phyloP scores from a whole-genome alignment of 2,329 filamentous ascomycete species.

The Venturia effusa region DNA sequence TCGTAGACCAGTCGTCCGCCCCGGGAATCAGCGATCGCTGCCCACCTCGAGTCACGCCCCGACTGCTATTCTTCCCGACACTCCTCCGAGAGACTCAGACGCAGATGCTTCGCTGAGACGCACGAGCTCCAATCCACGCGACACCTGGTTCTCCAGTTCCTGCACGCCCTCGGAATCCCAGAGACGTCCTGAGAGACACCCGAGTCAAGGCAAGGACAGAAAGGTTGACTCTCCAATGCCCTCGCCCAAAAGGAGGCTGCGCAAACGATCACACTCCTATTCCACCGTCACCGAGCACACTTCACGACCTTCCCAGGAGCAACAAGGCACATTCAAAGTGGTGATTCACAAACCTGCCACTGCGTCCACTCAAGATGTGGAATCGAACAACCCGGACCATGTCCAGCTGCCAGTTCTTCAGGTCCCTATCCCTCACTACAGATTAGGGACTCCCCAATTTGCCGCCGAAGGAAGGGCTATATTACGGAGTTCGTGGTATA shows the following conservation, averaged over 20 bases:
- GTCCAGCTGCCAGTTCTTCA: conserved; percentile 48
- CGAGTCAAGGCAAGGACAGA: conserved; percentile 1
- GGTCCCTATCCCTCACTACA: conserved; percentile 73
- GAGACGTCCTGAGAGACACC: conserved; percentile 15
- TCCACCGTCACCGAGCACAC: conserved; percentile 61
- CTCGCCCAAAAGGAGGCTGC: conserved; percentile 17
- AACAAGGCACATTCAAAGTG: conserved; percentile 64
- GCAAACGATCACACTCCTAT: conserved; percentile 57
- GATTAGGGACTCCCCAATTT: conserved; percentile 71
- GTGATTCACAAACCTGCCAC: conserved; percentile 59
- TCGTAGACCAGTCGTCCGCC: conserved; percentile 10
- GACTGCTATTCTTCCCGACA: conserved; percentile 28
- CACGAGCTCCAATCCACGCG: conserved; percentile 26
- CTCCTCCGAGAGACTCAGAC: conserved; percentile 22
- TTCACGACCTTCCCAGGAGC: conserved; percentile 36
- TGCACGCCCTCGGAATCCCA: conserved; percentile 13
- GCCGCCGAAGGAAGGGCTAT: conserved; percentile 64
- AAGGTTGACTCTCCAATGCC: conserved; percentile 9
- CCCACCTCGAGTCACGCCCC: conserved; percentile 20
- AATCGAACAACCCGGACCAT: neutral
- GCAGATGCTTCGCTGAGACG: conserved; percentile 20
- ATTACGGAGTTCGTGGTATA: conserved; percentile 70
- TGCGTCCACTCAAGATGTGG: conserved; percentile 21
- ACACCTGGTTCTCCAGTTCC: conserved; percentile 21
- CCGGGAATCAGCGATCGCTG: conserved; percentile 15